Conservation (phyloP, 352 stramenopile species). For the Peronosclerospora sorghi region DNA sequence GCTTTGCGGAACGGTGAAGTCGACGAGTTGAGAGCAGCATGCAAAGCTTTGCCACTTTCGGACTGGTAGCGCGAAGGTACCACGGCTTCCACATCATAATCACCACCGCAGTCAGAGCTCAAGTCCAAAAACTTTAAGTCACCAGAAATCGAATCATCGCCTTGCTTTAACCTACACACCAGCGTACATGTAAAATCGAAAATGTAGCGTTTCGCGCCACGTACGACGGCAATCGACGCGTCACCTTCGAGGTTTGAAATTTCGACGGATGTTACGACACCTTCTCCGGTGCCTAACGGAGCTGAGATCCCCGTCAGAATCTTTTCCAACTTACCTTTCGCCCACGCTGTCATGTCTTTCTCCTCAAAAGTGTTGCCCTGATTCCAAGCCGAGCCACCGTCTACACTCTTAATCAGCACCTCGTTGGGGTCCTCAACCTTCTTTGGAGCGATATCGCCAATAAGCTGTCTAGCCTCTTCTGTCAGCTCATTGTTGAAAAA, state of each 20-base stretch:
- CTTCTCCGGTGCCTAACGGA: constrained; percentile 23
- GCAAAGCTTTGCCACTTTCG: constrained; percentile 51
- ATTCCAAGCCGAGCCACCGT: constrained; percentile 88
- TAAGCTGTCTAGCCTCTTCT: constrained; percentile 94
- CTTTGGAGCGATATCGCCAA: constrained; percentile 92
- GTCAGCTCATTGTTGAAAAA: constrained; percentile 99
- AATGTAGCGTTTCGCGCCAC: constrained; percentile 90
- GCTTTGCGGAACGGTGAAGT: constrained; percentile 50
- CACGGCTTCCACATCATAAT: constrained; percentile 62
- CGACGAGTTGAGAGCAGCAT: constrained; percentile 39
- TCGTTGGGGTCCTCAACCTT: constrained; percentile 61
- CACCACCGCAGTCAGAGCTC: constrained; percentile 60
- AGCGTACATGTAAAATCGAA: constrained; percentile 74
- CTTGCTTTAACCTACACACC: constrained; percentile 25
- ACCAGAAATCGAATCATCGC: constrained; percentile 18
- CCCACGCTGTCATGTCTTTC: constrained; percentile 85
- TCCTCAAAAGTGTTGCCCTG: constrained; percentile 90
- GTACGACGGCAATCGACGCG: constrained; percentile 86
- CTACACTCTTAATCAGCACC: constrained; percentile 76
- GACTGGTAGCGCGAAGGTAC: constrained; percentile 66
- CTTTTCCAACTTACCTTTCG: constrained; percentile 59
- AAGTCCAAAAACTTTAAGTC: constrained; percentile 75
- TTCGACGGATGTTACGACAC: constrained; percentile 42
- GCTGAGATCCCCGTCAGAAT: constrained; percentile 36
- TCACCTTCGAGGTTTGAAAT: constrained; percentile 86